These are phyloP conservation scores for Sclerotiophoma versabilis DNA, from an alignment of 2,329 filamentous ascomycete genomes.

Conservation along the genomic window DNA sequence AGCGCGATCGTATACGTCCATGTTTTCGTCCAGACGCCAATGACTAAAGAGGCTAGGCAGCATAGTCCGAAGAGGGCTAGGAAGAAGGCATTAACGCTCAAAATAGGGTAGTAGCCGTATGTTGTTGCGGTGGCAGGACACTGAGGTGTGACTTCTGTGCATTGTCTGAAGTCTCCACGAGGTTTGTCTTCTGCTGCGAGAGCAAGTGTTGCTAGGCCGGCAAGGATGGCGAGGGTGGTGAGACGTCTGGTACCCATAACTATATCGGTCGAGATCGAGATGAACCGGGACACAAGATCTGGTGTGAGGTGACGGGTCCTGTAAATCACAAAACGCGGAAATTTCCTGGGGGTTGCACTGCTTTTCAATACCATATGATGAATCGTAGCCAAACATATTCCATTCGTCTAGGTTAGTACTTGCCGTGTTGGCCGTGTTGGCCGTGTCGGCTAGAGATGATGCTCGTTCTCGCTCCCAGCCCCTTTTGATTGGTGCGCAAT, in stretches of 20 bases:
- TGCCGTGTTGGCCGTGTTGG: constrained; percentile 13
- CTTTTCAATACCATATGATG: constrained; percentile 12
- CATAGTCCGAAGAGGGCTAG: constrained; percentile 29
- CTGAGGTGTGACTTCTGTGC: constrained; percentile 29
- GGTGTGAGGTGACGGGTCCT: not conserved
- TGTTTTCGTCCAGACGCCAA: constrained; percentile 43
- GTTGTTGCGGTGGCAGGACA: constrained; percentile 48
- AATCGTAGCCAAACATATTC: constrained; percentile 4
- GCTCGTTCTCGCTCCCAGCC: constrained; percentile 18
- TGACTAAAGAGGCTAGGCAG: constrained; percentile 25
- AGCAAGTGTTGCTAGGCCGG: constrained; percentile 1
- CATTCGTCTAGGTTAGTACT: constrained; percentile 5
- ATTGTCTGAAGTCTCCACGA: constrained; percentile 32
- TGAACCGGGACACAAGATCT: not conserved
- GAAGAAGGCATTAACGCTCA: constrained; percentile 51
- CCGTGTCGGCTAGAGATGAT: constrained; percentile 8
- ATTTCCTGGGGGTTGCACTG: not conserved
- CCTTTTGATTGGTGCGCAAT: constrained; percentile 13
- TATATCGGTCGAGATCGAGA: not conserved
- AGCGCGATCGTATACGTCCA: constrained; percentile 53
- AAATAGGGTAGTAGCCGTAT: constrained; percentile 51
- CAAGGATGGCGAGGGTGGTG: not conserved
- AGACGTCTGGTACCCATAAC: constrained; percentile 9
- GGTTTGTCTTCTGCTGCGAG: constrained; percentile 26
- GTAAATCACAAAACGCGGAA: not conserved